These are phyloP conservation scores for Primulina huaijiensis DNA, from an alignment of 257 asterid genomes.

Conservation along the genomic window DNA sequence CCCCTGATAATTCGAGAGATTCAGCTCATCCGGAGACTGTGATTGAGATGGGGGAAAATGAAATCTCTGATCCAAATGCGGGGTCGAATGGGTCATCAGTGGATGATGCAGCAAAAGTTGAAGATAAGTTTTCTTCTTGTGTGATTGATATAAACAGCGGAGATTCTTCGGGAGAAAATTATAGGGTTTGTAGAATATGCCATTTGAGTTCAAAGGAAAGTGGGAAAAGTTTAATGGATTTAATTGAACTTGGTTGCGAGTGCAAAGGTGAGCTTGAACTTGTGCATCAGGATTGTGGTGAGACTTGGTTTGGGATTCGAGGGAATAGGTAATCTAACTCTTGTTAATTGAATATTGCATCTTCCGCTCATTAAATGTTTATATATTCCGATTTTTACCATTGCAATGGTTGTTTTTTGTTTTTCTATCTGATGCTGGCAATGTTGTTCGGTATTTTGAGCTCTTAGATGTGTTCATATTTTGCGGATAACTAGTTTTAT, in stretches of 20 bases:
- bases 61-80: slow-evolving; percentile 26
- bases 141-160: slow-evolving; percentile 37
- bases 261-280: slow-evolving; percentile 87
- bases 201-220: slow-evolving; percentile 63
- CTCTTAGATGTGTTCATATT: neutral
- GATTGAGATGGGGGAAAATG: slow-evolving; percentile 7
- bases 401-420: neutral
- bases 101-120: slow-evolving; percentile 26
- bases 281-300: slow-evolving; percentile 70
- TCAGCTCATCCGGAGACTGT: slow-evolving; percentile 16
- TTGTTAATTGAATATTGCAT: too few species aligned
- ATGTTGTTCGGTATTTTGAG: neutral
- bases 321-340: slow-evolving; percentile 56
- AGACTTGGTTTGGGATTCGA: slow-evolving; percentile 69
- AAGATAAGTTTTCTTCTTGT: slow-evolving; percentile 32
- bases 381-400: neutral
- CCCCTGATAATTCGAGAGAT: neutral
- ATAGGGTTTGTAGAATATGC: slow-evolving; percentile 64
- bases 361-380: too few species aligned
- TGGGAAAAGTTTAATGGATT: slow-evolving; percentile 34
- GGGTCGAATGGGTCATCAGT: slow-evolving; percentile 19
- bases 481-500: neutral
- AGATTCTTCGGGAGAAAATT: slow-evolving; percentile 29
- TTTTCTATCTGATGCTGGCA: neutral
- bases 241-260: slow-evolving; percentile 84